phyloP scores from a whole-genome alignment of 2,329 filamentous ascomycete species.

The Furcasterigmium sp. region DNA sequence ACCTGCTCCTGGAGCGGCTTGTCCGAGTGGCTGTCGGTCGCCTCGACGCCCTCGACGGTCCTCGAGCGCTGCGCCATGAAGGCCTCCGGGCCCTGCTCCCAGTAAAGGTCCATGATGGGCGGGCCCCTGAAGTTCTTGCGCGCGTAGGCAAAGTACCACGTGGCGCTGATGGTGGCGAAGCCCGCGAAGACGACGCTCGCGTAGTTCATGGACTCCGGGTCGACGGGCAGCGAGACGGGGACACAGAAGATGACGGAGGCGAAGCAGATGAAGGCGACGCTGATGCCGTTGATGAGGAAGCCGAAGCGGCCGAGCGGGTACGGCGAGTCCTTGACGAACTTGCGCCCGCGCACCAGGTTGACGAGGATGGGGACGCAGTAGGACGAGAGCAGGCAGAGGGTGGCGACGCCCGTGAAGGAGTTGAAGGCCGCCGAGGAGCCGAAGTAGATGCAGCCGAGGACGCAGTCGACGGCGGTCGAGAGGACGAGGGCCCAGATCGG shows the following conservation, averaged over 20 bases:
- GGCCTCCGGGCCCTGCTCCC: conserved; percentile 9
- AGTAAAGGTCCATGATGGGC: conserved; percentile 24
- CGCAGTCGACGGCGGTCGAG: conserved; percentile 62
- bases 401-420: conserved; percentile 74
- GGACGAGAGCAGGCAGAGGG: conserved; percentile 70
- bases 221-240: conserved; percentile 57
- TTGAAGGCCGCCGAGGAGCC: conserved; percentile 73
- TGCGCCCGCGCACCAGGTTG: conserved; percentile 60
- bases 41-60: neutral
- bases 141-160: conserved; percentile 60
- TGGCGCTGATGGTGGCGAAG: conserved; percentile 52
- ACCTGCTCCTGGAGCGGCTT: neutral
- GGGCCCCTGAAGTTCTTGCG: conserved; percentile 61
- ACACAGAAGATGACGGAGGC: conserved; percentile 72
- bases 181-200: conserved; percentile 61
- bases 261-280: conserved; percentile 65
- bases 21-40: conserved; percentile 1
- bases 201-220: conserved; percentile 58
- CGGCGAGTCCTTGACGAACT: conserved; percentile 57
- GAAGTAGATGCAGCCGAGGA: conserved; percentile 75
- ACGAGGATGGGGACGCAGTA: conserved; percentile 75
- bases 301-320: conserved; percentile 68
- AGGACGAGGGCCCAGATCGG: conserved; percentile 66
- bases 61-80: conserved; percentile 5
- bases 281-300: conserved; percentile 60